Conservation (phyloP, 2,329 filamentous ascomycete species). For the Botrytis pseudocinerea region DNA sequence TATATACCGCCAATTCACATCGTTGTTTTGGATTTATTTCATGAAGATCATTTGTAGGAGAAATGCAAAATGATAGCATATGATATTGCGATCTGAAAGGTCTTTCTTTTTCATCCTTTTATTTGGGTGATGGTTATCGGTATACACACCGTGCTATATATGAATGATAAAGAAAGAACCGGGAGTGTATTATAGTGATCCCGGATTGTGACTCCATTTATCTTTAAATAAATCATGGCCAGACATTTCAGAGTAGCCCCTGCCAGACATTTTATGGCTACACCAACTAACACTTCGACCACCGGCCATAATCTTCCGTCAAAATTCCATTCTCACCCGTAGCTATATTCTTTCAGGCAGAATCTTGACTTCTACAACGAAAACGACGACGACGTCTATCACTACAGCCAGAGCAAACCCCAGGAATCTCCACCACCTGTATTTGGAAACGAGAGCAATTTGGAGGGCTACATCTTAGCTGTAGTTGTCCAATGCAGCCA, state of each 20-base stretch:
- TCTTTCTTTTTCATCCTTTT: no score
- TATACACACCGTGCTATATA: no score
- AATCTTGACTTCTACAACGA: neutral
- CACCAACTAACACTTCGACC: neutral
- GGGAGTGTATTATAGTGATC: rapidly evolving
- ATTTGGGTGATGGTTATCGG: no score
- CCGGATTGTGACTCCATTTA: neutral
- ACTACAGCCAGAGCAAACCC: neutral
- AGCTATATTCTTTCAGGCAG: neutral
- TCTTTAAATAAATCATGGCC: neutral
- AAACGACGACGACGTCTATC: neutral
- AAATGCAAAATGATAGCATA: neutral
- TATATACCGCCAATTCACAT: neutral
- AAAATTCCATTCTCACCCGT: neutral
- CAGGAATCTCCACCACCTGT: neutral
- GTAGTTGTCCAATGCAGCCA: neutral
- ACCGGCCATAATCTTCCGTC: neutral
- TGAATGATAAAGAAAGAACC: neutral
- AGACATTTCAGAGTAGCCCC: neutral
- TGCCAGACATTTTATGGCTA: neutral
- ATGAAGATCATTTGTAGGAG: neutral
- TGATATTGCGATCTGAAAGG: neutral
- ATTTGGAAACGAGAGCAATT: neutral
- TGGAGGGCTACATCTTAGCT: neutral
- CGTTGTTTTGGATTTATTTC: neutral